phyloP scores from a whole-genome alignment of 352 stramenopile genomes.

The Elongisporangium undulatum region DNA sequence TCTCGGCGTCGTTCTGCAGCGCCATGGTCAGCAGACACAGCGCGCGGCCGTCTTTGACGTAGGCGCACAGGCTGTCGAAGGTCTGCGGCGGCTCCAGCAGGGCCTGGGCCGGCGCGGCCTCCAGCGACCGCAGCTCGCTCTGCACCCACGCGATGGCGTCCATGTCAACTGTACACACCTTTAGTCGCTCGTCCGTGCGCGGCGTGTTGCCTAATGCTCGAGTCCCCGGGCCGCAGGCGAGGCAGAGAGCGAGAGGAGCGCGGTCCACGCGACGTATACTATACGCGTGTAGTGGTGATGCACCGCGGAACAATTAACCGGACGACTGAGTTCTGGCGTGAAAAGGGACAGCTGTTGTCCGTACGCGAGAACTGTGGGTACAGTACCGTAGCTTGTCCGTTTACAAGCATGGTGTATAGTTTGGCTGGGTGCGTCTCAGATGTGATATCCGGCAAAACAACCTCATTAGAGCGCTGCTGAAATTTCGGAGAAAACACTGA shows the following conservation, averaged over 20 bases:
- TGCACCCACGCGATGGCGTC: conserved; percentile 52
- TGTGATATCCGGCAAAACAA: no score
- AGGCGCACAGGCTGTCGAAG: conserved; percentile 44
- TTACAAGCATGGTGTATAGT: neutral
- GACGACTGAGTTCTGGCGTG: neutral
- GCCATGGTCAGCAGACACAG: conserved; percentile 62
- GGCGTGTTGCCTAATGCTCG: neutral
- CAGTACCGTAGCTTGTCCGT: neutral
- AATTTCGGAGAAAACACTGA: neutral
- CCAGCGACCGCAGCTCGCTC: conserved; percentile 28
- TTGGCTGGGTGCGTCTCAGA: no score
- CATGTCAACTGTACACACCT: conserved; percentile 19
- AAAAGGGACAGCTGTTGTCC: neutral
- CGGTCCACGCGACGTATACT: neutral
- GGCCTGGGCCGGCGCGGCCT: conserved; percentile 20
- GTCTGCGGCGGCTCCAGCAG: conserved; percentile 19
- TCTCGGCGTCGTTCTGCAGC: conserved; percentile 23
- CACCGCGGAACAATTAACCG: neutral
- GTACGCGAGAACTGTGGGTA: neutral
- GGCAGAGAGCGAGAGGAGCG: neutral
- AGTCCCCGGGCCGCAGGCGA: neutral
- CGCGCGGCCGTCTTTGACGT: conserved; percentile 71
- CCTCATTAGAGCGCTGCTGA: no score
- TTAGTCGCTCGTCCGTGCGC: neutral
- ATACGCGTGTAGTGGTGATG: neutral